phyloP scores from a whole-genome alignment of 305 asterid species.

The Fraxinus ornus region DNA sequence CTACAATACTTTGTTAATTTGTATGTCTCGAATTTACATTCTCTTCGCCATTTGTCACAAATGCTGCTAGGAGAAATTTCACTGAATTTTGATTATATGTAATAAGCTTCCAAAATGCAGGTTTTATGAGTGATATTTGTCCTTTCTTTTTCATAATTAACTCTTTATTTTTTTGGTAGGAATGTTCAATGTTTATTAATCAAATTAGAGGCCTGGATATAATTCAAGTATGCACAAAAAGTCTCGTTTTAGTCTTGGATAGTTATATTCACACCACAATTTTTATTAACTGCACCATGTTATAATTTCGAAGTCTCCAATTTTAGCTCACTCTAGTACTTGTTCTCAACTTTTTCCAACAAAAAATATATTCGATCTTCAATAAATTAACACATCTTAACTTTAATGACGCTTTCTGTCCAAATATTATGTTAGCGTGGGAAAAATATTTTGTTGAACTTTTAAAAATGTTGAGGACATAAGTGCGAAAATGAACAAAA shows the following conservation, averaged over 20 bases:
- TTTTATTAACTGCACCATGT: not conserved
- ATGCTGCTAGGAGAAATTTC: constrained; percentile 1
- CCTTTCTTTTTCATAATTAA: not conserved
- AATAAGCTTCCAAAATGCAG: not conserved
- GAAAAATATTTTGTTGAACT: not conserved
- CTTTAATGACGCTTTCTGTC: not conserved
- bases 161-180: not conserved
- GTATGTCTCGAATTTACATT: not conserved
- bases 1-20: not conserved
- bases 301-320: not conserved
- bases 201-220: not conserved
- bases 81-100: not conserved
- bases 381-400: not conserved
- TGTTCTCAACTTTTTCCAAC: not conserved
- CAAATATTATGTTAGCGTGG: not conserved
- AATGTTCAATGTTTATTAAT: not conserved
- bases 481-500: too few species aligned
- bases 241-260: not conserved
- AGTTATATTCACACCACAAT: not conserved
- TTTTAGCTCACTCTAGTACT: not conserved
- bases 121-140: not conserved
- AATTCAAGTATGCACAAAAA: not conserved
- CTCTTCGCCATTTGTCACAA: not conserved
- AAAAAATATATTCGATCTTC: not conserved
- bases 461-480: not conserved